Base-by-base conservation (phyloP, 176 grass and related monocot species). In the Oryza longistaminata region DNA sequence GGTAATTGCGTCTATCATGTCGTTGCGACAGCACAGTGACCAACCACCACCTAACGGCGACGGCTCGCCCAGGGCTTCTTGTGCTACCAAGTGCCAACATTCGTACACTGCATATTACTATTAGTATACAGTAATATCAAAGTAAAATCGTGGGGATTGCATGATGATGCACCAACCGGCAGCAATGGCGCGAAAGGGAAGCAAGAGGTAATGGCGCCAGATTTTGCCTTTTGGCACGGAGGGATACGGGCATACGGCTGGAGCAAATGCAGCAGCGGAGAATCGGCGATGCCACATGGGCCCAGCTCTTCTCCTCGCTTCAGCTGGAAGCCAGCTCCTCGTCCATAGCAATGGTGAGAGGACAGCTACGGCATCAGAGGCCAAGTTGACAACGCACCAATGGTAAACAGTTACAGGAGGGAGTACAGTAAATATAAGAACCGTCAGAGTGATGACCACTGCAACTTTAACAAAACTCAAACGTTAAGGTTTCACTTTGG, bases 321-420 rank as follows among this genome's bases (percentile, higher is more conserved):
- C 42, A 77, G 73, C 78, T 73, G 83, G 73, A 90, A 37, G 79
- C 14, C 66, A 78, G 80, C 73, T 71, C 45, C 12, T 46, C 58
- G 64, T 61, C 43, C 55, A 27, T 69, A 40, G 48, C 29, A 64
- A 48, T 6, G 39, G 10, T 65, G 35, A 70, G 35, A 70, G 48
- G 72, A 72, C 78, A 77, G n/a, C 48, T 19, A 64, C 25, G 3
- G 35, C 66, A 7, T 60, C 33, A 71, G 17, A 70, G 7, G 53
- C 52, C 72, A 66, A 11, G 46, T 44, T 49, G 7, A 76, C 3
- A 21, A 76, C 4, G 39, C 58, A 70, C 55, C 29, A 9, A 43
- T 9, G 42, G 42, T 10, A 35, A 64, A 1, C 71, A 76, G 71
- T 40, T 53, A n/a, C 67, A 77, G 4, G 25, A 52, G 7, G 19